Conservation (phyloP, 805 yeast species). For the Cyberlindnera meyerae region DNA sequence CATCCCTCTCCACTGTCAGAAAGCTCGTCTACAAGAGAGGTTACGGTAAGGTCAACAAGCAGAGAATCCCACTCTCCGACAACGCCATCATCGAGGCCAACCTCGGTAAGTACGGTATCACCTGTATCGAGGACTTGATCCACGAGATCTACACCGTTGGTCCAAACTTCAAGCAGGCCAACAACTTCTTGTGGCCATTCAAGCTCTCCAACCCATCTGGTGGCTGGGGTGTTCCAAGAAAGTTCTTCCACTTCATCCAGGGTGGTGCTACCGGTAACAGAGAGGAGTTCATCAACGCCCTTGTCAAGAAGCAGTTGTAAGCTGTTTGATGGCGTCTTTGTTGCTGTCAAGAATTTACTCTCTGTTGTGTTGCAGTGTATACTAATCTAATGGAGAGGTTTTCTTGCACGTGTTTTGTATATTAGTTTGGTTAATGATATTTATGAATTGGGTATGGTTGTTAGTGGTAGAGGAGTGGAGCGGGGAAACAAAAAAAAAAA, state of each 20-base stretch:
- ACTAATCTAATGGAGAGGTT: no score
- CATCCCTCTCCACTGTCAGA: constrained; percentile 86
- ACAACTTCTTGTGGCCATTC: constrained; percentile 99
- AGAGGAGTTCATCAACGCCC: constrained; percentile 91
- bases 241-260: constrained; percentile 95
- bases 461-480: no score
- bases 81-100: constrained; percentile 82
- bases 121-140: constrained; percentile 87
- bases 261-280: constrained; percentile 99
- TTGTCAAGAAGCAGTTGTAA: constrained; percentile 53
- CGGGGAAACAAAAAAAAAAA: no score
- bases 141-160: constrained; percentile 96
- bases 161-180: constrained; percentile 97
- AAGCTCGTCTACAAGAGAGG: constrained; percentile 96
- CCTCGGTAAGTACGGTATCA: constrained; percentile 90
- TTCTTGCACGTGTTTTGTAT: no score
- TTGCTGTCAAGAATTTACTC: no score
- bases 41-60: constrained; percentile 94
- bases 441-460: no score
- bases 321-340: no score
- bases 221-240: constrained; percentile 96
- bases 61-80: constrained; percentile 86
- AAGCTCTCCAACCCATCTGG: constrained; percentile 94
- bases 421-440: no score
- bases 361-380: no score